phyloP scores from a whole-genome alignment of 148 eudicot genomes.

The Bassia scoparia region DNA sequence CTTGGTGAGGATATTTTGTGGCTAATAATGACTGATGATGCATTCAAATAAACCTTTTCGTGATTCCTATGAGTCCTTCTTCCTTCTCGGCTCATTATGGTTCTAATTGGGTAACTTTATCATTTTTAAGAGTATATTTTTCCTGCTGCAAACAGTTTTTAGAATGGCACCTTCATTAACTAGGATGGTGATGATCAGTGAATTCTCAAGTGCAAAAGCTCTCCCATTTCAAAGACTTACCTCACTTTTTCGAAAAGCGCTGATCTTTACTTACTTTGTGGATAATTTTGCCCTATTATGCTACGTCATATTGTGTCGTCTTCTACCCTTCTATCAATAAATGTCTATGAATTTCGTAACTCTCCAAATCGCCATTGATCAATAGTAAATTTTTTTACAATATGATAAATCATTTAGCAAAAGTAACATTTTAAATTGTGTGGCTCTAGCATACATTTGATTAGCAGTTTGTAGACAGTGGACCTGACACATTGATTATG shows the following conservation, averaged over 20 bases:
- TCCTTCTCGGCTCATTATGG: background rate
- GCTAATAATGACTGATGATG: constrained; percentile 5
- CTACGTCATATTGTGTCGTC: background rate
- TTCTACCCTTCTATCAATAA: background rate
- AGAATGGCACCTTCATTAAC: background rate
- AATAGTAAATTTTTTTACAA: background rate
- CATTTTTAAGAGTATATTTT: background rate
- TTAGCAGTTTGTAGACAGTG: background rate
- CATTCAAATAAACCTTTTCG: background rate
- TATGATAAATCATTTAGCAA: background rate
- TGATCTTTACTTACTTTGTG: background rate
- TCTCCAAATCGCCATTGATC: background rate
- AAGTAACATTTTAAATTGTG: background rate
- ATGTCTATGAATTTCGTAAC: background rate
- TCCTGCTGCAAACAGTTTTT: background rate
- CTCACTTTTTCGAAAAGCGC: background rate
- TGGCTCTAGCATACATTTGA: background rate
- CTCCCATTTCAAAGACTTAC: background rate
- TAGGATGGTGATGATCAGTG: background rate
- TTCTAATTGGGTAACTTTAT: background rate
- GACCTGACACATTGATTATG: background rate
- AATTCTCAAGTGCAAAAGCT: background rate
- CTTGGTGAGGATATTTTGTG: constrained; percentile 11
- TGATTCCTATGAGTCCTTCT: background rate
- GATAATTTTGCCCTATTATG: background rate